phyloP scores from a whole-genome alignment of 768 basidiomycete species.

The Lactarius quietus region DNA sequence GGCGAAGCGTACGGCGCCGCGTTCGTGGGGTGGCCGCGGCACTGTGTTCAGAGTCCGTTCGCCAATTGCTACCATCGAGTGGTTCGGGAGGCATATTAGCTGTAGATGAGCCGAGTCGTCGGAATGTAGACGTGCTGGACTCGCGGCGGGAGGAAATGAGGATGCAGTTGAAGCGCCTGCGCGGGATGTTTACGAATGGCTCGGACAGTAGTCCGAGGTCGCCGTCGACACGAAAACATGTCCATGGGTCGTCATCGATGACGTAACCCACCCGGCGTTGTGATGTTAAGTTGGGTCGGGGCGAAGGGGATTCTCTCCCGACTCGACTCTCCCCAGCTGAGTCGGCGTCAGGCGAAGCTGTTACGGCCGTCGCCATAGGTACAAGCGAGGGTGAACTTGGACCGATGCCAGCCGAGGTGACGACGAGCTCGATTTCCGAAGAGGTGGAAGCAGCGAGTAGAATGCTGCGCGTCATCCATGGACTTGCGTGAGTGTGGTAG shows the following conservation, averaged over 20 bases:
- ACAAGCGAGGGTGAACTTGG: slow-evolving; percentile 54
- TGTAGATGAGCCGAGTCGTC: slow-evolving; percentile 62
- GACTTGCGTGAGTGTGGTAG: slow-evolving; percentile 3
- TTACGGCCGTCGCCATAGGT: slow-evolving; percentile 26
- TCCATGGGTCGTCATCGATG: slow-evolving; percentile 43
- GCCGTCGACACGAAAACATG: slow-evolving; percentile 21
- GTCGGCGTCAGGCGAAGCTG: slow-evolving; percentile 46
- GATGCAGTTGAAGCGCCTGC: slow-evolving; percentile 51
- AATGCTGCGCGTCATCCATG: slow-evolving; percentile 16
- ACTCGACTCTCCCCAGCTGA: slow-evolving; percentile 53
- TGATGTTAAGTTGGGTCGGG: slow-evolving; percentile 31
- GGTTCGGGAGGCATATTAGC: slow-evolving; percentile 42
- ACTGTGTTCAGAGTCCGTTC: slow-evolving; percentile 26
- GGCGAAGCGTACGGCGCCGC: slow-evolving; percentile 46
- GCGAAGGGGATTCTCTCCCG: slow-evolving; percentile 47
- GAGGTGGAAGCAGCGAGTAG: slow-evolving; percentile 41
- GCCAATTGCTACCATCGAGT: slow-evolving; percentile 32
- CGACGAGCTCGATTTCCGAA: slow-evolving; percentile 55
- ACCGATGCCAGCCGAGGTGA: slow-evolving; percentile 44
- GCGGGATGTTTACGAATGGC: slow-evolving; percentile 34
- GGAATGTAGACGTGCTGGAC: slow-evolving; percentile 40
- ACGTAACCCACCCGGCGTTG: slow-evolving; percentile 17
- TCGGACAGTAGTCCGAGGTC: slow-evolving; percentile 23
- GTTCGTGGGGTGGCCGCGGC: slow-evolving; percentile 39
- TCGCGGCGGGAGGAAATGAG: slow-evolving; percentile 39